phyloP scores from a whole-genome alignment of 768 basidiomycete genomes.

The Epithele typhae region DNA sequence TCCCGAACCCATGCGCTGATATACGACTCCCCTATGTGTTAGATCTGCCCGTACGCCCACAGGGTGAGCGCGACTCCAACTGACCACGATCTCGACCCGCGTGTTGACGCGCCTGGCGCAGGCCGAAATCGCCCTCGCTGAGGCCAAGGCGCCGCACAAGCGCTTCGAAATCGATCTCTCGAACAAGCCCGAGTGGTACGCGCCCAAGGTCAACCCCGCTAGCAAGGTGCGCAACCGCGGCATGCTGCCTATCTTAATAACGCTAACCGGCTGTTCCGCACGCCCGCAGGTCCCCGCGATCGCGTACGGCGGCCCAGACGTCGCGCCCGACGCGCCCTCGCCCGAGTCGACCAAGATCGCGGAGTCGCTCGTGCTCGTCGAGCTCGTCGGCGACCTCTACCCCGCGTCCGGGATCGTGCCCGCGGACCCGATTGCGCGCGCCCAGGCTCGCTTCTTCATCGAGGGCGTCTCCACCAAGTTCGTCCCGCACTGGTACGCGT shows the following conservation, averaged over 20 bases:
- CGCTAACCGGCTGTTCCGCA: background rate
- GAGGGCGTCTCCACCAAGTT: conserved; percentile 48
- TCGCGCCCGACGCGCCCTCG: conserved; percentile 51
- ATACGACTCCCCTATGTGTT: conserved; percentile 35
- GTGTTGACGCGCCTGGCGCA: too few relatives aligned
- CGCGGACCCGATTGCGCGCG: conserved; percentile 49
- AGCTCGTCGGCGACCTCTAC: conserved; percentile 62
- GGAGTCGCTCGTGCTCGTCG: conserved; percentile 62
- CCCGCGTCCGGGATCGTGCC: conserved; percentile 47
- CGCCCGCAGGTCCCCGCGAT: conserved; percentile 52
- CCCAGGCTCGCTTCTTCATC: conserved; percentile 60
- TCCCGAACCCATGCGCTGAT: conserved; percentile 25
- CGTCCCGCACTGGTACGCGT: conserved; percentile 33
- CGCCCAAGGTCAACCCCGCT: conserved; percentile 58
- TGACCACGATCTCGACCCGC: too few relatives aligned
- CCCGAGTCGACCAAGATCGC: conserved; percentile 56
- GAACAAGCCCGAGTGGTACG: conserved; percentile 71
- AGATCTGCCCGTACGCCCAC: conserved; percentile 61
- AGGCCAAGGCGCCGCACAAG: conserved; percentile 45
- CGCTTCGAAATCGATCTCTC: conserved; percentile 53
- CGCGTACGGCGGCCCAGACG: conserved; percentile 56
- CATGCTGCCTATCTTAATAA: background rate
- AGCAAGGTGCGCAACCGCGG: conserved; percentile 44
- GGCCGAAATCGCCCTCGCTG: conserved; percentile 59
- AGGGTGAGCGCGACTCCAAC: too few relatives aligned